Base-by-base conservation (phyloP, 108 stramenopile genomes). In the Skeletonema marinoi region DNA sequence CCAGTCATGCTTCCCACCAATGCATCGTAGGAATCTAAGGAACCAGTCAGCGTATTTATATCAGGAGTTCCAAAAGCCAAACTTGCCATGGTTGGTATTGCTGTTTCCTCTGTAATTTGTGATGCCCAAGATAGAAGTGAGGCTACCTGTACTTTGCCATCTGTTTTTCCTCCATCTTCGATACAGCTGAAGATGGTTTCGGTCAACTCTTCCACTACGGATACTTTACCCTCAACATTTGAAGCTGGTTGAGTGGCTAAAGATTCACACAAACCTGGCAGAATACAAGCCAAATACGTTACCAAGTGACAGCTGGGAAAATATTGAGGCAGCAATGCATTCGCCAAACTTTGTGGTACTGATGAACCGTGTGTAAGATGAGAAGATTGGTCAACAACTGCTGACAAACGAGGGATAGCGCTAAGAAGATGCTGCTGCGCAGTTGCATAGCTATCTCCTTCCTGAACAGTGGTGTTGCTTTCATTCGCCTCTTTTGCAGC, bases 301-400 rank as follows among this genome's bases (percentile, higher is more conserved):
- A 85, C 32, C 30, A 80, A 77, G 54, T 89, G 88, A 10, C 78
- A 77, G 59, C 88, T 73, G 17, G 90, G 90, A 68, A 92, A 90
- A 30, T 85, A 71, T 10, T 80, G 73, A 67, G 92, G 88, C 35
- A 90, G 70, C 32, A 92, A 64, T 30, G 87, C 78, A 56, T 90
- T 74, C 2, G 81, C 66, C 59, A 89, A 44, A 12, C 77, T 87
- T 19, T 90, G 73, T 2, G 92, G 84, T 64, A 88, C 82, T 58
- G 87, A 85, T 44, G 81, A 48, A 39, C 17, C 31, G 31, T 65
- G n/a, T 41, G 65, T 21, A n/a, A 70, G 38, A 17, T 50, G 42
- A 25, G 68, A 64, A n/a, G 78, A 67, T 39, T 60, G 68, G 29
- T 75, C 83, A 21, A 75, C 41, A 25, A 83, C 12, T 50, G 66